Evolutionary conservation across 345 rosid genomes (phyloP), one percentile per base, ranked within the genome.

Genomic region (Syzygium jambos): DNA sequence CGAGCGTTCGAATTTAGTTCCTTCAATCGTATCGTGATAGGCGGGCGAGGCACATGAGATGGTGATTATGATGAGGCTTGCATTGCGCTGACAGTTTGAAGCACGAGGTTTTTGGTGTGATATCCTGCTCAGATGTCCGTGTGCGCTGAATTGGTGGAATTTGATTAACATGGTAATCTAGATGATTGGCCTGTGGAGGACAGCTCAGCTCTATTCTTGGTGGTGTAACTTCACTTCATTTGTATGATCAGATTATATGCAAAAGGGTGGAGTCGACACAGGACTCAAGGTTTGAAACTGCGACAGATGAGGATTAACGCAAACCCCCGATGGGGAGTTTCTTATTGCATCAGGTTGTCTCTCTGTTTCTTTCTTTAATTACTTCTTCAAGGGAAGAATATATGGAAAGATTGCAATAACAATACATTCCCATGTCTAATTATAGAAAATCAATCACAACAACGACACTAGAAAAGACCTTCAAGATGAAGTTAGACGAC

Each of bases 231-330:
- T 51, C 51, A 65, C 9, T 84, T 21, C 85, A 86, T 90, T 77
- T 56, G 86, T 46, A 22, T 84, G 54, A 4, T 82, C 86, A 93
- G 97, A 92, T 73, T 88, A 93, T 84, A 90, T 56, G 89, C 91
- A 90, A 49, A 92, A 38, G 91, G 84, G 84, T 94, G 86, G 93
- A 94, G 87, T 87, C 96, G 85, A 86, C 96, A 90, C 98, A 95
- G 91, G 99, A 97, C 77, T 91, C 95, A 93, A 93, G 95, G 91
- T 96, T 96, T 88, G 92, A 94, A 90, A 97, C 96, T 29, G 97
- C 99, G 9, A 94, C 97, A 38, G 4, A 92, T 94, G 22, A 95
- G 90, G 93, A 95, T 97, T 88, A 95, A 94, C 91, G 92, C 90
- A 38, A 95, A 38, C 97, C 87, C 98, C 97, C 46, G 97, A 96